Conservation (phyloP, 345 rosid species). For the Arabis hirsuta region DNA sequence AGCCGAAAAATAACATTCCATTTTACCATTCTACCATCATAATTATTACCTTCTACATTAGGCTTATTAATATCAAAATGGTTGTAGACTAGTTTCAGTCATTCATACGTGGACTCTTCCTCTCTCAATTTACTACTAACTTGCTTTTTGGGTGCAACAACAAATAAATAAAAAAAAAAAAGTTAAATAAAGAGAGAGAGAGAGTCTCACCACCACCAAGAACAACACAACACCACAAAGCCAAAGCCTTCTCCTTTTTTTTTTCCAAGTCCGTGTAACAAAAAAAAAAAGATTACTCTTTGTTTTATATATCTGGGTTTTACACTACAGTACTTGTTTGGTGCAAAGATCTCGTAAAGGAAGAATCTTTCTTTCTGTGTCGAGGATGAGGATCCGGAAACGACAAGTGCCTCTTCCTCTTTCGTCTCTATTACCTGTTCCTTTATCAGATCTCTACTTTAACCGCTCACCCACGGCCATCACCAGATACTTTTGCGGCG, state of each 20-base stretch:
- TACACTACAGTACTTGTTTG: slow-evolving; percentile 27
- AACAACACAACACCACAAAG: slow-evolving; percentile 45
- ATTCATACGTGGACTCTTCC: slow-evolving; percentile 34
- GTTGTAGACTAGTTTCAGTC: neutral
- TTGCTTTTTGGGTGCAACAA: slow-evolving; percentile 73
- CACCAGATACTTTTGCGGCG: slow-evolving; percentile 50
- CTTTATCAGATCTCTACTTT: slow-evolving; percentile 79
- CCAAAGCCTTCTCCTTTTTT: slow-evolving; percentile 37
- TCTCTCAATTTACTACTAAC: slow-evolving; percentile 38
- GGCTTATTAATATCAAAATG: too few species aligned
- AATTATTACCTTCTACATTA: too few species aligned
- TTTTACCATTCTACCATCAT: too few species aligned
- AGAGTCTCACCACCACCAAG: slow-evolving; percentile 30
- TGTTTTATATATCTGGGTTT: slow-evolving; percentile 25
- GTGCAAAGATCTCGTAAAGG: slow-evolving; percentile 35
- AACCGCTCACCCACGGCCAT: slow-evolving; percentile 50
- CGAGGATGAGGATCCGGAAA: slow-evolving; percentile 95
- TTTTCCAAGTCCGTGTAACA: slow-evolving; percentile 7
- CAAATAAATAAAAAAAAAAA: slow-evolving; percentile 38
- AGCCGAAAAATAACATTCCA: too few species aligned
- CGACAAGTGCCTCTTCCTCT: slow-evolving; percentile 76
- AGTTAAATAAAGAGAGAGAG: slow-evolving; percentile 42
- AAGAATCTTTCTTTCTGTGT: slow-evolving; percentile 26
- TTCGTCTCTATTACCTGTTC: slow-evolving; percentile 75
- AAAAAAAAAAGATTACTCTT: slow-evolving; percentile 22